phyloP scores from a whole-genome alignment of 2,329 filamentous ascomycete genomes.

The Alternaria triticina region DNA sequence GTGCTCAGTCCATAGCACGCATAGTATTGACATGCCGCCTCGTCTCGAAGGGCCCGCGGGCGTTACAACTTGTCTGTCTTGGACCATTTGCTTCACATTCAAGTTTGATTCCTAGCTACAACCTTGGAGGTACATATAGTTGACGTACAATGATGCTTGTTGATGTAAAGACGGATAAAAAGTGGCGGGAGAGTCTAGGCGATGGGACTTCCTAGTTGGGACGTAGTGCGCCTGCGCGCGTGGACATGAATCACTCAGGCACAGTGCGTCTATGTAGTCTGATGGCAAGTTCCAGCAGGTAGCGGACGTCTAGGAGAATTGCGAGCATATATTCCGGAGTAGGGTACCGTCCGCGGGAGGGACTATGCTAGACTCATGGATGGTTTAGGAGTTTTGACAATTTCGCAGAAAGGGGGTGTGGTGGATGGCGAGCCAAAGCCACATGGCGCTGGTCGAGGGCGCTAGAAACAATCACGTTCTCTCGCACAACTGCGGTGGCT shows the following conservation, averaged over 20 bases:
- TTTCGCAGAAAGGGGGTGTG: constrained; percentile 5
- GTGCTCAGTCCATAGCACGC: background rate
- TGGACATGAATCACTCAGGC: background rate
- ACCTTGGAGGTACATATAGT: background rate
- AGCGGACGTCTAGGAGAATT: background rate
- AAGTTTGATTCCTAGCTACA: background rate
- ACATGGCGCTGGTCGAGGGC: constrained; percentile 5
- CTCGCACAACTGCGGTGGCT: background rate
- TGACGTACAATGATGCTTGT: background rate
- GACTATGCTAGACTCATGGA: background rate
- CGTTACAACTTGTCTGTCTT: background rate
- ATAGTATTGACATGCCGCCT: background rate
- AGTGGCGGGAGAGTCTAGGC: background rate
- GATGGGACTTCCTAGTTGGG: constrained; percentile 2
- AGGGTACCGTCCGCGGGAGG: background rate
- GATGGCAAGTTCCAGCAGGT: background rate
- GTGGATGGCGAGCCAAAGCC: constrained; percentile 3
- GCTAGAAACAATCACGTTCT: constrained; percentile 7
- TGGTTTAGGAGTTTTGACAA: background rate
- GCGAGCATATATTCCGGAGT: background rate
- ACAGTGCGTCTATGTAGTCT: background rate
- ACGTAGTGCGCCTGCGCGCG: constrained; percentile 1
- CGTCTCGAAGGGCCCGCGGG: background rate
- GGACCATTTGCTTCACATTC: background rate
- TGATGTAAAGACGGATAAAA: background rate